Evolutionary conservation across 148 eudicot species (phyloP).

Genomic region (Suaeda aralocaspica): DNA sequence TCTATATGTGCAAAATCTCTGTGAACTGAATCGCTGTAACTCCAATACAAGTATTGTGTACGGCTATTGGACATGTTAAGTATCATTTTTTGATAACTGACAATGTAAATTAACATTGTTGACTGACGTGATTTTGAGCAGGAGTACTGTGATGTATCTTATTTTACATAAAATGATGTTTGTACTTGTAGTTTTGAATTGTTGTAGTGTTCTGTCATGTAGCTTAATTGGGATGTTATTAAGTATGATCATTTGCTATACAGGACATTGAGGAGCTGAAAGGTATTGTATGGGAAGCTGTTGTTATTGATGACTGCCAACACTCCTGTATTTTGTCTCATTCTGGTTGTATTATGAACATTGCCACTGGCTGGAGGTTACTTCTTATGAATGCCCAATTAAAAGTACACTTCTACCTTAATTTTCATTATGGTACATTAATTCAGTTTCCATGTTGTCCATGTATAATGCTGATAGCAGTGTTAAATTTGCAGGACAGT

Average conservation of each 20-base stretch:
- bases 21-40: background rate
- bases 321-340: constrained; percentile 29
- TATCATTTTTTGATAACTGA: background rate
- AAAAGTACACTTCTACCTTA: constrained; percentile 33
- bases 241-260: constrained; percentile 17
- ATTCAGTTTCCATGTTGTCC: background rate
- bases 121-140: too few species aligned
- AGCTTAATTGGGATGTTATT: background rate
- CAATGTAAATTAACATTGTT: background rate
- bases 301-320: constrained; percentile 60
- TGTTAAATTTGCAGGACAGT: constrained; percentile 49
- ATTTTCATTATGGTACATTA: constrained; percentile 1
- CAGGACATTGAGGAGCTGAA: constrained; percentile 52
- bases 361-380: constrained; percentile 41
- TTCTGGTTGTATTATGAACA: constrained; percentile 38
- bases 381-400: constrained; percentile 50
- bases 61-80: background rate
- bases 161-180: background rate
- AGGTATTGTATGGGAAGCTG: constrained; percentile 59
- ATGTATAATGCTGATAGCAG: background rate
- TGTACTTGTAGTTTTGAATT: background rate
- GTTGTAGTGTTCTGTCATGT: constrained; percentile 7
- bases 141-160: too few species aligned
- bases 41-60: too few species aligned
- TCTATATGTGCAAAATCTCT: background rate